phyloP scores from a whole-genome alignment of 306 rosid genomes.

The Sesbania bispinosa region DNA sequence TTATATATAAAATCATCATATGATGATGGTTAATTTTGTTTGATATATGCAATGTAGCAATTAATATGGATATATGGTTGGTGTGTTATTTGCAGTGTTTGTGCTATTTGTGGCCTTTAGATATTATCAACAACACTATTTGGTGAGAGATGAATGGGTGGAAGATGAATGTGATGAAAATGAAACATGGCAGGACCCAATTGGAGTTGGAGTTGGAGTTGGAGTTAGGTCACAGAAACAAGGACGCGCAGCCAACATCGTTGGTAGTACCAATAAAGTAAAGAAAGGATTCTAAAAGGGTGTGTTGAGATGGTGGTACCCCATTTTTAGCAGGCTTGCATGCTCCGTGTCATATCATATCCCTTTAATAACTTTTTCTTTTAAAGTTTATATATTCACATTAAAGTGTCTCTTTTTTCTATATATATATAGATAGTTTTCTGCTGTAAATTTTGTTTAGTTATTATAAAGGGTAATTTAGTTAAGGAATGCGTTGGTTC shows the following conservation, averaged over 20 bases:
- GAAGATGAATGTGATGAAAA: conserved; percentile 47
- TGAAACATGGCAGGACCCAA: conserved; percentile 40
- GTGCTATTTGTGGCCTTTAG: conserved; percentile 67
- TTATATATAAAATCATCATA: no score
- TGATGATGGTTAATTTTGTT: no score
- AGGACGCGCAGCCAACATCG: background rate
- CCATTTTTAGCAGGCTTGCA: background rate
- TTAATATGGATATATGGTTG: no score
- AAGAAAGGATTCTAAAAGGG: conserved; percentile 36
- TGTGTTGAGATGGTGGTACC: conserved; percentile 2
- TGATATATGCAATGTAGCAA: no score
- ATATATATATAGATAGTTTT: background rate
- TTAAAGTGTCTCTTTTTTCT: background rate
- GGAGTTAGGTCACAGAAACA: no score
- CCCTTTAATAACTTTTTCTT: background rate
- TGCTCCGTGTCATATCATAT: background rate
- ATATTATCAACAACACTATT: conserved; percentile 67
- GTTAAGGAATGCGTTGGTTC: background rate
- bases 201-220: conserved; percentile 25
- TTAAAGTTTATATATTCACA: background rate
- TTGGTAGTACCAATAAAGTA: conserved; percentile 25
- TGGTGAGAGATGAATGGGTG: conserved; percentile 47
- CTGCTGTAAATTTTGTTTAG: conserved; percentile 23
- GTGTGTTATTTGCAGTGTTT: conserved; percentile 55
- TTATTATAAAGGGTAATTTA: conserved; percentile 12